Base-by-base conservation (phyloP, 2,329 filamentous ascomycete species). In the Aspergillus nomiae region DNA sequence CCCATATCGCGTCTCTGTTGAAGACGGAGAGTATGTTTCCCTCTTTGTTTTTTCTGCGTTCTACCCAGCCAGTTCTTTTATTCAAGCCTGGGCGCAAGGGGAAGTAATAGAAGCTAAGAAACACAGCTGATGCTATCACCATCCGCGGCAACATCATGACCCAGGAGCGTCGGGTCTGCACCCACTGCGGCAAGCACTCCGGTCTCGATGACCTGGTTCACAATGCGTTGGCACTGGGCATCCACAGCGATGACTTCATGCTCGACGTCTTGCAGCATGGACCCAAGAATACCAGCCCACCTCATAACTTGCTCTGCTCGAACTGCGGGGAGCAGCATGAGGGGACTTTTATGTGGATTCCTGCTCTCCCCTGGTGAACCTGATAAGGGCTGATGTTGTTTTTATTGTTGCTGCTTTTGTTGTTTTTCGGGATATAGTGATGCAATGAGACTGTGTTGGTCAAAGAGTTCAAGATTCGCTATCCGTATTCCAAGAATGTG, bases 181-280 rank as follows among this genome's bases (percentile, higher is more conserved):
- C 9, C 1, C 24, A 50, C 32, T 63, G 57, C 26, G 57, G 61
- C n/a, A 63, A 59, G 24, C 26, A 45, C 61, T 56, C 45, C 12
- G 57, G 51, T 9, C 57, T 63, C 6, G 57, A 63, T 32, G 57
- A 63, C 26, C 32, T 63, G 10, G 51, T 63, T 9, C 51, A 59
- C 10, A 60, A 59, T 19, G 57, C 61, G 1, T 10, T 51, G 12
- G 19, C 28, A 2, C 24, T 24, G 7, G 61, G 51, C 10, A 19
- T 63, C 43, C 61, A 63, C 21, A 38, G 24, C 14, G 16, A n/a
- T 2, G 11, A 3, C n/a, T 64, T 62, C n/a, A 55, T 65, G 54
- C 53, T 58, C 2, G 61, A 63, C 28, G 46, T 63, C 6, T 36
- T 63, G 11, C 4, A 45, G 24, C 48, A 60, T 32, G 53, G 61